Evolutionary conservation across 805 yeast genomes (phyloP).

Genomic region (Saccharomyces cerevisiae): DNA sequence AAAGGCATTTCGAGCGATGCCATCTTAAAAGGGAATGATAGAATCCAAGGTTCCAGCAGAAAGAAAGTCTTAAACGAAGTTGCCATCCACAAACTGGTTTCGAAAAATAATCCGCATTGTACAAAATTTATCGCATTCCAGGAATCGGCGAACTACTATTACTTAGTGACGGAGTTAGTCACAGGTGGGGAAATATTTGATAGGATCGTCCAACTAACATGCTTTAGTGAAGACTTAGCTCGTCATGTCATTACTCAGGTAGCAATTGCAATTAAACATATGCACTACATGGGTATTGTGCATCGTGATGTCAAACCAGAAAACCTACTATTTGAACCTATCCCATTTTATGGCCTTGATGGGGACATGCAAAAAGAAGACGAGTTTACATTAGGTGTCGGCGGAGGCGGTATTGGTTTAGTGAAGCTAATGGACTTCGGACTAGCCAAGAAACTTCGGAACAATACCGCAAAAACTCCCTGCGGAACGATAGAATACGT

Average conservation of each 20-base stretch:
- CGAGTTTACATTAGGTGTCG: constrained; percentile 63
- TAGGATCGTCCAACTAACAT: constrained; percentile 54
- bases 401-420: constrained; percentile 84
- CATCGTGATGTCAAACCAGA: constrained; percentile 80
- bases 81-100: constrained; percentile 53
- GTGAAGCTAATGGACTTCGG: constrained; percentile 95
- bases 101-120: constrained; percentile 44
- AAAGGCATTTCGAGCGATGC: constrained; percentile 50
- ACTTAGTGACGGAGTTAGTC: constrained; percentile 59
- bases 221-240: constrained; percentile 52
- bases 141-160: constrained; percentile 51
- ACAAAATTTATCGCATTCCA: constrained; percentile 56
- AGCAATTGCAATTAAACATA: constrained; percentile 52
- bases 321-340: constrained; percentile 55
- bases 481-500: constrained; percentile 98
- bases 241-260: constrained; percentile 56
- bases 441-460: constrained; percentile 78
- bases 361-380: constrained; percentile 67
- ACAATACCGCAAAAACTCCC: constrained; percentile 83
- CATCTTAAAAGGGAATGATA: constrained; percentile 5
- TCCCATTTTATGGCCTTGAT: constrained; percentile 31
- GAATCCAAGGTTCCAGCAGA: constrained; percentile 14
- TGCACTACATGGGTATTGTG: constrained; percentile 67
- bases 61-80: constrained; percentile 71
- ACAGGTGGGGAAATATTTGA: constrained; percentile 66